A percentile compares a stretch with the other conserved stretches of the same genome.
Evolutionary conservation across 345 rosid species (phyloP).

Genomic region (Eucalyptus curtisii): DNA sequence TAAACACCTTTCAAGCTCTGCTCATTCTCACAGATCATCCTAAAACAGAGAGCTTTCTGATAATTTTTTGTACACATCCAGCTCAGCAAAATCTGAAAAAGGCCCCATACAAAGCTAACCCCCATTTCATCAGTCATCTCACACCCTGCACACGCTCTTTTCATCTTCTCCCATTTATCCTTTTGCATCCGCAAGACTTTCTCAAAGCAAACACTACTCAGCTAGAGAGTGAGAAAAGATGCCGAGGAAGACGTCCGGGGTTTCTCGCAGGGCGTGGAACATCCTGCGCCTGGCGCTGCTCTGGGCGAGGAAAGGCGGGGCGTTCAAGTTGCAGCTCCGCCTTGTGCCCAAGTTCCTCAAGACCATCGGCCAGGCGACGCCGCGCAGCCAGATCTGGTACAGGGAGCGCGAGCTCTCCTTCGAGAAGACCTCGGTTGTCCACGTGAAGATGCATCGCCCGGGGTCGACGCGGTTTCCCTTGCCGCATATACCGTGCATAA

Average conservation of each 20-base stretch:
- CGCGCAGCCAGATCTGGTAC: conserved; percentile 9
- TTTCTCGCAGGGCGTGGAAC: conserved; percentile 33
- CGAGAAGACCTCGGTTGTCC: conserved; percentile 69
- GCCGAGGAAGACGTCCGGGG: not conserved
- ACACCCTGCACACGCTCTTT: not conserved
- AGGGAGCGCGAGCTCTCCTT: conserved; percentile 77
- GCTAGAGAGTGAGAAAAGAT: not conserved
- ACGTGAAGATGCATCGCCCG: conserved; percentile 52
- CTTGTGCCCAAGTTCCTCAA: conserved; percentile 45
- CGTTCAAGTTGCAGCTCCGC: conserved; percentile 35
- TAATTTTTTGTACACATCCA: too few relatives aligned
- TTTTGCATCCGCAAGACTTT: not conserved
- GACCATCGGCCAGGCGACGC: conserved; percentile 9
- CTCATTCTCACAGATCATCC: not conserved
- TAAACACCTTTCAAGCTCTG: not conserved
- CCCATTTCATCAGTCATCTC: too few relatives aligned
- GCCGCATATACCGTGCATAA: conserved; percentile 53
- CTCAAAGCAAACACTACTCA: not conserved
- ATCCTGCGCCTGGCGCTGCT: conserved; percentile 43
- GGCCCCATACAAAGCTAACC: too few relatives aligned
- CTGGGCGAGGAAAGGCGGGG: conserved; percentile 71
- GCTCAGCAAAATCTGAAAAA: too few relatives aligned
- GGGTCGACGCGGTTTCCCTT: conserved; percentile 33
- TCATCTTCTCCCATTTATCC: not conserved
- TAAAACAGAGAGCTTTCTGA: not conserved